Conservation (phyloP, 352 stramenopile species). For the Phytopythium boreale region DNA sequence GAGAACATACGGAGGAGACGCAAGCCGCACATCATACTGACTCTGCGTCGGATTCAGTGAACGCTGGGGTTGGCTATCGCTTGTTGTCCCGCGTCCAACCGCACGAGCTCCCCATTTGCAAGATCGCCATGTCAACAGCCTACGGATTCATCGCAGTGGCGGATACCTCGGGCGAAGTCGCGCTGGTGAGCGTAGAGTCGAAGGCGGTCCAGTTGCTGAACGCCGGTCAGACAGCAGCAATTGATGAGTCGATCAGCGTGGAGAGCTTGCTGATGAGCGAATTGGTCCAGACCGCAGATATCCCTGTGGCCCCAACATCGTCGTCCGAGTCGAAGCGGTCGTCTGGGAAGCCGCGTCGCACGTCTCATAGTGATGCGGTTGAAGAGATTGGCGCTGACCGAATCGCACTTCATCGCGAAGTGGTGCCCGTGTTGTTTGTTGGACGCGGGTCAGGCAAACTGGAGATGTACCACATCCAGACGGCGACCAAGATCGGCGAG, state of each 20-base stretch:
- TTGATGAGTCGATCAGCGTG: slow-evolving; percentile 48
- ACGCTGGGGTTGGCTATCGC: not conserved
- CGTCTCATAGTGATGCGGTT: not conserved
- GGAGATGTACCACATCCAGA: slow-evolving; percentile 74
- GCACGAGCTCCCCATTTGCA: slow-evolving; percentile 53
- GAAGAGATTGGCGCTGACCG: slow-evolving; percentile 9
- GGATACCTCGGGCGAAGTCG: slow-evolving; percentile 56
- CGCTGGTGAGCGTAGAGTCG: slow-evolving; percentile 45
- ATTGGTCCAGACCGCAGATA: slow-evolving; percentile 58
- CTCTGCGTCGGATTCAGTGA: not conserved
- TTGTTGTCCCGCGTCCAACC: slow-evolving; percentile 50
- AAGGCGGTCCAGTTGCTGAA: slow-evolving; percentile 60
- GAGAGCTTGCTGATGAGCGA: slow-evolving; percentile 66
- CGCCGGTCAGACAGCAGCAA: slow-evolving; percentile 35
- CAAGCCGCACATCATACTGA: not conserved
- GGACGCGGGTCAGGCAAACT: slow-evolving; percentile 62
- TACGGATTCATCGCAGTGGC: slow-evolving; percentile 53
- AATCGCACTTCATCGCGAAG: slow-evolving; percentile 41
- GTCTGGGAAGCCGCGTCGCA: slow-evolving; percentile 1
- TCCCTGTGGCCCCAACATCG: slow-evolving; percentile 14
- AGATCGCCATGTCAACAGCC: slow-evolving; percentile 40
- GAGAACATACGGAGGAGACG: not conserved
- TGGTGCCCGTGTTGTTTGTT: slow-evolving; percentile 64
- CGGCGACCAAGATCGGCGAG: slow-evolving; percentile 64
- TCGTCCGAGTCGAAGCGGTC: slow-evolving; percentile 5